Conservation (phyloP, 2,329 filamentous ascomycete species). For the Purpureocillium takamizusanense region DNA sequence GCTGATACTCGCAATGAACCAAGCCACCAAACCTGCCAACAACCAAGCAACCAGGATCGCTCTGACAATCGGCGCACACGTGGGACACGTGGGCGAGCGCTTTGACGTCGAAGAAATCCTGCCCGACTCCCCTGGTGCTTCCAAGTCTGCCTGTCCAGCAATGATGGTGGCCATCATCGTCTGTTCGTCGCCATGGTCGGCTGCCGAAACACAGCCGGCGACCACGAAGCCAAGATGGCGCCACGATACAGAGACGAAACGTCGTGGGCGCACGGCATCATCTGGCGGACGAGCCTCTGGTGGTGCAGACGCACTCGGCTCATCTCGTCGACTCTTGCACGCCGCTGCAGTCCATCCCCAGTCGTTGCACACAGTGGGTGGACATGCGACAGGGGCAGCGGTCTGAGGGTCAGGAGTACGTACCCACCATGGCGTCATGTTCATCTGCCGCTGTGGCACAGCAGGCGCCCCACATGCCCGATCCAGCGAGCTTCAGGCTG, state of each 20-base stretch:
- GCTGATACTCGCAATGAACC: conserved; percentile 1
- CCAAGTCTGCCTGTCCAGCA: too few species aligned
- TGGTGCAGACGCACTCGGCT: too few species aligned
- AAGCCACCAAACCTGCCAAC: not conserved
- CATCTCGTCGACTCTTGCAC: too few species aligned
- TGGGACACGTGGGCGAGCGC: not conserved
- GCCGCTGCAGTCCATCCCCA: too few species aligned
- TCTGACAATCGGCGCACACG: not conserved
- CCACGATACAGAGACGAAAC: not conserved
- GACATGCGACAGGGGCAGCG: too few species aligned
- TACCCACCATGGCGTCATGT: conserved; percentile 1
- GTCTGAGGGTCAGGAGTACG: too few species aligned
- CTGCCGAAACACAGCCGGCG: too few species aligned
- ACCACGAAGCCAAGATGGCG: too few species aligned
- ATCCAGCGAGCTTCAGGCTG: not conserved
- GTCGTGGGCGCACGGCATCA: not conserved
- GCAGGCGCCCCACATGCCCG: not conserved
- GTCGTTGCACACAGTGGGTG: too few species aligned
- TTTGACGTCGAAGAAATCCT: not conserved
- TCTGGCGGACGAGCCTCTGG: not conserved
- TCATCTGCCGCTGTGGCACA: not conserved
- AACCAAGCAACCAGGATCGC: not conserved
- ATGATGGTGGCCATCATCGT: too few species aligned
- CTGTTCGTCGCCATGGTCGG: too few species aligned
- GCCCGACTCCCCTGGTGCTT: too few species aligned